phyloP scores from a whole-genome alignment of 2,329 filamentous ascomycete genomes.

The Endoconidiophora laricicola region DNA sequence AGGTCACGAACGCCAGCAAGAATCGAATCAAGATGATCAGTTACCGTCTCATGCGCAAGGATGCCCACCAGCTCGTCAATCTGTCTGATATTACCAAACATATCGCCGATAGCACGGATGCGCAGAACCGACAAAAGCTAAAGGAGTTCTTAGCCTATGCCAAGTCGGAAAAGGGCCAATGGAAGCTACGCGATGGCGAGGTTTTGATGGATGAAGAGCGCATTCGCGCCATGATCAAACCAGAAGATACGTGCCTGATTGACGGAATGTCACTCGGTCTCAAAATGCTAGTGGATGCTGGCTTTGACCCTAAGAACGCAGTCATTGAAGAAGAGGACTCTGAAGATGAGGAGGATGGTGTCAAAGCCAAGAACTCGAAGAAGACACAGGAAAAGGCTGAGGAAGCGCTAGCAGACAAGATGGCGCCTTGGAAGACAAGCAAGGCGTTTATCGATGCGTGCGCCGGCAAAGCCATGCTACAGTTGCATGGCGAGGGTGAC shows the following conservation, averaged over 20 bases:
- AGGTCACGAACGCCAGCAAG: constrained; percentile 93
- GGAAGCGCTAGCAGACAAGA: constrained; percentile 67
- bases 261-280: constrained; percentile 95
- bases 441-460: constrained; percentile 94
- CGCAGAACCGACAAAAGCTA: constrained; percentile 90
- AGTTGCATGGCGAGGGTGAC: constrained; percentile 85
- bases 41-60: constrained; percentile 72
- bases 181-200: constrained; percentile 61
- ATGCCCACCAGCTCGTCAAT: constrained; percentile 48
- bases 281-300: constrained; percentile 79
- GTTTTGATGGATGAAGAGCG: constrained; percentile 62
- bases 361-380: constrained; percentile 24
- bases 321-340: constrained; percentile 45
- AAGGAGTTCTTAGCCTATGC: constrained; percentile 91
- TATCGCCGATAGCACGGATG: constrained; percentile 82
- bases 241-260: constrained; percentile 84
- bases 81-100: constrained; percentile 81
- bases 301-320: constrained; percentile 53
- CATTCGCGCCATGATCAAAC: constrained; percentile 77
- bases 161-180: constrained; percentile 66
- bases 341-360: constrained; percentile 28
- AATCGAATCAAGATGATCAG: constrained; percentile 93
- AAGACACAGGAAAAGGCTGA: constrained; percentile 33
- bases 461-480: constrained; percentile 90
- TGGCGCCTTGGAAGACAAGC: constrained; percentile 91